These are phyloP conservation scores for Sporothrix brasiliensis DNA, from an alignment of 2,329 filamentous ascomycete species.

Conservation along the genomic window DNA sequence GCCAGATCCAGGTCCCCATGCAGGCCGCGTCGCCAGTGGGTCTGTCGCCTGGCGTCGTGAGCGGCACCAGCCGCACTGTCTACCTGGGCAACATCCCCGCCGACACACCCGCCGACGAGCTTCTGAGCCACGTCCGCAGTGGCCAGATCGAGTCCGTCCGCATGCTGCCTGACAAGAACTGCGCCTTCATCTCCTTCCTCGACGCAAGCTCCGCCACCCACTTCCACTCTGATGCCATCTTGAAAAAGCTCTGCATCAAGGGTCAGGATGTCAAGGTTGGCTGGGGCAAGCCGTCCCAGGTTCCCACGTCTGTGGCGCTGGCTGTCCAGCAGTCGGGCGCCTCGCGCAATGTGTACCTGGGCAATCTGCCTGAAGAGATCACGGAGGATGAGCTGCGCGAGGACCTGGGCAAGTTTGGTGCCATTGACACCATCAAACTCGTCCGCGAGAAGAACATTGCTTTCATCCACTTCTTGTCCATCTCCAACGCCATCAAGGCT, in stretches of 20 bases:
- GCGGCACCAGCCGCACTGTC: constrained; percentile 91
- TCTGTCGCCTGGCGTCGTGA: constrained; percentile 77
- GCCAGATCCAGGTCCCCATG: constrained; percentile 62
- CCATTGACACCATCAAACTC: constrained; percentile 96
- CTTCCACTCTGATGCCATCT: constrained; percentile 98
- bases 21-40: constrained; percentile 73
- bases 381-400: constrained; percentile 90
- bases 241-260: constrained; percentile 99
- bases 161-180: constrained; percentile 97
- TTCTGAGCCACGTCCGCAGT: constrained; percentile 91
- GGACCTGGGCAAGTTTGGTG: constrained; percentile 92
- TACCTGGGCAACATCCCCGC: constrained; percentile 98
- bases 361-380: constrained; percentile 88
- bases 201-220: constrained; percentile 97
- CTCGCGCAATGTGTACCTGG: constrained; percentile 94
- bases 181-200: constrained; percentile 98
- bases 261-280: constrained; percentile 99
- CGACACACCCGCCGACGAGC: constrained; percentile 95
- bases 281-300: constrained; percentile 98
- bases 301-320: constrained; percentile 94
- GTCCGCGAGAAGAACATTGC: constrained; percentile 97
- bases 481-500: constrained; percentile 97
- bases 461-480: constrained; percentile 96
- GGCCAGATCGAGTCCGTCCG: constrained; percentile 99
- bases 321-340: constrained; percentile 97